phyloP scores from a whole-genome alignment of 345 rosid species.

The Eucalyptus rudis region DNA sequence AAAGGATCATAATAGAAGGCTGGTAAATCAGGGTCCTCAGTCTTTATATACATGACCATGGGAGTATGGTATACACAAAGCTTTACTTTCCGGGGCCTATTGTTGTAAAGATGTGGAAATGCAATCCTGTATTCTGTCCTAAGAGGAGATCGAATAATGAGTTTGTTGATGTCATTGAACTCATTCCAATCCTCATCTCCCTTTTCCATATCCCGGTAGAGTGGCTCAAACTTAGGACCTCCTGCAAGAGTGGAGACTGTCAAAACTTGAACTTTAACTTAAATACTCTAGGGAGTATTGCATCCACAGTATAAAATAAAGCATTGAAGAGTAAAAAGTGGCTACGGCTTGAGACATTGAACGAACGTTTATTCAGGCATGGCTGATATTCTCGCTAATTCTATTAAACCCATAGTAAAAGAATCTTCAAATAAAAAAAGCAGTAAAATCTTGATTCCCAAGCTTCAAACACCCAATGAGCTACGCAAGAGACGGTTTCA shows the following conservation, averaged over 20 bases:
- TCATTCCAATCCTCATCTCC: slow-evolving; percentile 99
- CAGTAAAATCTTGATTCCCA: not conserved
- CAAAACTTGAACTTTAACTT: not conserved
- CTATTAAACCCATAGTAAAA: not conserved
- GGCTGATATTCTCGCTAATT: not conserved
- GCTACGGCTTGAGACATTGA: not conserved
- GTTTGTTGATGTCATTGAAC: slow-evolving; percentile 98
- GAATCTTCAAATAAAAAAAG: not conserved
- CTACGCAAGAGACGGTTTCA: not conserved
- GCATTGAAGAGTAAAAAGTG: not conserved
- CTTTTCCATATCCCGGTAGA: slow-evolving; percentile 99
- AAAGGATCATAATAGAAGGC: slow-evolving; percentile 99
- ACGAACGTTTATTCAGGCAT: not conserved
- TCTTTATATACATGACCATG: slow-evolving; percentile 94
- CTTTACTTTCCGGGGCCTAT: slow-evolving; percentile 93
- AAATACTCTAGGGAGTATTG: not conserved
- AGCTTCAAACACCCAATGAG: not conserved
- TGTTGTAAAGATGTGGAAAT: slow-evolving; percentile 95
- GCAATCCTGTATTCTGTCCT: slow-evolving; percentile 96
- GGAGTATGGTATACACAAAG: slow-evolving; percentile 91
- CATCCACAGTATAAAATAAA: not conserved
- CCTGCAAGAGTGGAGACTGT: slow-evolving; percentile 25
- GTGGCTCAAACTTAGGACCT: slow-evolving; percentile 97
- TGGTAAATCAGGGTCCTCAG: slow-evolving; percentile 98
- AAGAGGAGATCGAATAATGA: slow-evolving; percentile 92